Evolutionary conservation across 2,329 filamentous ascomycete genomes (phyloP).

Genomic region (Talaromyces pinophilus): DNA sequence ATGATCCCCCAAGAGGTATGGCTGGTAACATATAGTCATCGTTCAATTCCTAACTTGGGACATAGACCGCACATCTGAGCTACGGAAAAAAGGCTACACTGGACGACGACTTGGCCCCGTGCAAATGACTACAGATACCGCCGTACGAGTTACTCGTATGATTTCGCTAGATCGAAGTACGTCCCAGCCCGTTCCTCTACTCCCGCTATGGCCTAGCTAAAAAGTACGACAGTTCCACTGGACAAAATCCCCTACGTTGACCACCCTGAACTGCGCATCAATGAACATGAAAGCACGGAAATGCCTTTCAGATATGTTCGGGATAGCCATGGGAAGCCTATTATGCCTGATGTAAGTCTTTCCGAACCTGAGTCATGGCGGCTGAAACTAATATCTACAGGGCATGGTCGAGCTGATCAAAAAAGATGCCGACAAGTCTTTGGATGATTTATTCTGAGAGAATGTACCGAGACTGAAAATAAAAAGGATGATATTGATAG

Average conservation of each 20-base stretch:
- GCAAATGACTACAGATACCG: conserved; percentile 98
- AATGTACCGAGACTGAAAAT: background rate
- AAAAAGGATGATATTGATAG: background rate
- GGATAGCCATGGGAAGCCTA: conserved; percentile 69
- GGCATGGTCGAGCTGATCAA: conserved; percentile 94
- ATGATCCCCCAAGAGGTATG: conserved; percentile 88
- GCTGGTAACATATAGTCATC: conserved; percentile 20
- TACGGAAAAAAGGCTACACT: conserved; percentile 88
- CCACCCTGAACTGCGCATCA: conserved; percentile 84
- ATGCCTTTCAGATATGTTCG: conserved; percentile 98
- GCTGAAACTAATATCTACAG: conserved; percentile 46
- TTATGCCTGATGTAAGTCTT: conserved; percentile 83
- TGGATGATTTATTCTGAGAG: conserved; percentile 75
- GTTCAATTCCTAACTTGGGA: background rate
- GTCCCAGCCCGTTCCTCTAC: conserved; percentile 29
- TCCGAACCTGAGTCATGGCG: background rate
- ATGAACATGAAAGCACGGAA: conserved; percentile 87
- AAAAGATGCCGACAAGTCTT: conserved; percentile 88
- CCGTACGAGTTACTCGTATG: conserved; percentile 87
- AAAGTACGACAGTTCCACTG: conserved; percentile 62
- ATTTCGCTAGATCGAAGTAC: conserved; percentile 81
- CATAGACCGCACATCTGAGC: conserved; percentile 87
- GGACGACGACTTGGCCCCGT: conserved; percentile 84
- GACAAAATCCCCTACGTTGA: conserved; percentile 81
- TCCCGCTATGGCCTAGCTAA: background rate